These are phyloP conservation scores for Fusarium pseudonygamai DNA, from an alignment of 2,329 filamentous ascomycete species.

Conservation along the genomic window DNA sequence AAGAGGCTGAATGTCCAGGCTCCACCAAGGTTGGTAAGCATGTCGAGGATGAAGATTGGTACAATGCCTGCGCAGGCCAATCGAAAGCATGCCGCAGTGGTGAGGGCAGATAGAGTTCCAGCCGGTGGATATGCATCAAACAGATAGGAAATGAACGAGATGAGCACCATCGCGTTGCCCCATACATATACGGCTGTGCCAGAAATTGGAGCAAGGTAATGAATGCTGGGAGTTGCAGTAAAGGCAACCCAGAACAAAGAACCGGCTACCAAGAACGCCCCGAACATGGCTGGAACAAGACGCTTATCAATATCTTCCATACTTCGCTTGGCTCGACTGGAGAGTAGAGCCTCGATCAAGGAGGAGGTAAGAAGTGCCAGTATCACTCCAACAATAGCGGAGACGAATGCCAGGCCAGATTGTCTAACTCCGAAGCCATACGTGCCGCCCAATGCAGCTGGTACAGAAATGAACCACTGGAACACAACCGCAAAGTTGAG, in stretches of 20 bases:
- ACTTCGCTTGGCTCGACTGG: neutral
- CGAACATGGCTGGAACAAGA: neutral
- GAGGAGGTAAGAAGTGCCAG: neutral
- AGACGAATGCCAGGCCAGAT: neutral
- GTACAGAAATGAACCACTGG: slow-evolving; percentile 1
- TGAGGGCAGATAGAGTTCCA: neutral
- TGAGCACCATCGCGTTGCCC: slow-evolving; percentile 1
- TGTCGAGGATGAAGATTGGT: neutral
- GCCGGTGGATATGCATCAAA: neutral
- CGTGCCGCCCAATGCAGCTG: neutral
- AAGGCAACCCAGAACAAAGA: neutral
- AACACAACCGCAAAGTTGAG: neutral
- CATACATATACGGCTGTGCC: neutral
- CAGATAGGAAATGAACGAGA: neutral
- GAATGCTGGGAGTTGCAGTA: neutral
- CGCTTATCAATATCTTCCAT: neutral
- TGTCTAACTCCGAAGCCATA: neutral
- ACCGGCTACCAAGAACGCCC: neutral
- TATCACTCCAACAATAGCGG: neutral
- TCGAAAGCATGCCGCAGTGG: neutral
- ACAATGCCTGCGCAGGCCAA: neutral
- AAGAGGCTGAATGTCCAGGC: slow-evolving; percentile 1
- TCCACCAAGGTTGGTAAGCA: neutral
- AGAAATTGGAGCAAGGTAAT: neutral
- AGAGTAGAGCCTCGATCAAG: neutral